Evolutionary conservation across 1,284 basidiomycete genomes (phyloP).

Genomic region (Malassezia furfur): DNA sequence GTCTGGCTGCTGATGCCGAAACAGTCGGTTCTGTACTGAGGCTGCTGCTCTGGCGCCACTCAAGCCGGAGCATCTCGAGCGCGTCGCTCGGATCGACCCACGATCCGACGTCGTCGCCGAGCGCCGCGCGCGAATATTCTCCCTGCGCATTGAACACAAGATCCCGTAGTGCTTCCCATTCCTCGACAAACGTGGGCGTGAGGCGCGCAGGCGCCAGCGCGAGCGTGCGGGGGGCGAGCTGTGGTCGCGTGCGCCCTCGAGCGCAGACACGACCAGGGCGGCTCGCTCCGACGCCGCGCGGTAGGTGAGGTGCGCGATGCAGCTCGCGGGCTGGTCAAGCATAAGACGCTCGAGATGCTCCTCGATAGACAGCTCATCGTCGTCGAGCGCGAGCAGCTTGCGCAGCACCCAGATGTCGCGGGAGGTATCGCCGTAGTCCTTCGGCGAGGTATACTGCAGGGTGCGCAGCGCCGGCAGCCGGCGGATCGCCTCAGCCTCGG

Average conservation of each 20-base stretch:
- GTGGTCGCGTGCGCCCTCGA: not conserved
- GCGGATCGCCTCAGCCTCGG: conserved; percentile 37
- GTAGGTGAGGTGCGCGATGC: not conserved
- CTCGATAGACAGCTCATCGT: conserved; percentile 3
- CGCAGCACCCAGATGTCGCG: conserved; percentile 28
- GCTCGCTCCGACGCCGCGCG: conserved; percentile 1
- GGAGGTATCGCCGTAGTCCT: conserved; percentile 33
- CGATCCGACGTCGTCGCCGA: conserved; percentile 10
- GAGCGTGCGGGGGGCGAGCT: not conserved
- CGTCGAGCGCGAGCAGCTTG: conserved; percentile 18
- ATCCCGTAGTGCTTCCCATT: conserved; percentile 41
- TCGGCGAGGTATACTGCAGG: conserved; percentile 33
- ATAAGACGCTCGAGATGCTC: not conserved
- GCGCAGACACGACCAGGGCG: not conserved
- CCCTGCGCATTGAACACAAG: conserved; percentile 21
- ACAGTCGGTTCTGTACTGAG: not conserved
- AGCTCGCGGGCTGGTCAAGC: not conserved
- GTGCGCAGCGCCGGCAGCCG: conserved; percentile 29
- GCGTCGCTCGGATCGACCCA: conserved; percentile 7
- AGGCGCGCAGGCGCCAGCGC: not conserved
- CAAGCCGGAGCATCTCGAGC: not conserved
- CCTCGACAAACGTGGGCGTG: conserved; percentile 19
- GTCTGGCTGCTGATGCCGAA: conserved; percentile 37
- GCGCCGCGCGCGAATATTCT: conserved; percentile 2
- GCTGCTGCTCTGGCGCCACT: conserved; percentile 3